Evolutionary conservation across 2,329 filamentous ascomycete genomes (phyloP), one percentile per base, ranked within the genome.

Genomic region (Diaporthe capsici): DNA sequence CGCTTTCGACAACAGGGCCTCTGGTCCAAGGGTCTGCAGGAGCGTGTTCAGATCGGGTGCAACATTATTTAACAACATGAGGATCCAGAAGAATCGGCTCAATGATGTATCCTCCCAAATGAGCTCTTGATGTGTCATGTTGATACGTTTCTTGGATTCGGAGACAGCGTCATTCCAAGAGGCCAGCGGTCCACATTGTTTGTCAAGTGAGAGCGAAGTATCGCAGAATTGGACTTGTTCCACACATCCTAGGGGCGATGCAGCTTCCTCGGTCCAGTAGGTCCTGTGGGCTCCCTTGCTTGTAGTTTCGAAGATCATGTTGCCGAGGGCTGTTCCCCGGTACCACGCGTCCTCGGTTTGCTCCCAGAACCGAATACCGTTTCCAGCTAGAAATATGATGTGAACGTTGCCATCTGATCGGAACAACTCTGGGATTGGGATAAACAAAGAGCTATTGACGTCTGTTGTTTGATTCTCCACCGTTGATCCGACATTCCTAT

Each of bases 341-440:
- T 75, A 77, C 76, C 76, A 77, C 1, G 61, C 60, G 44, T 77
- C 76, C 4, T 70, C n/a, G 2, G 51, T 65, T 8, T n/a, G 20
- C 6, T 31, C 60, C 1, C 22, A 22, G 22, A 57, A 71, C 1
- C 12, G 8, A 34, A 77, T 31, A n/a, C 68, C 61, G 63, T 65
- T 57, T 53, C 68, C 60, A 4, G 39, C 57, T 10, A 77, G 57
- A 25, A 75, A 75, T 8, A 75, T 25, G 31, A 31, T 4, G 4
- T 5, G 1, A 6, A 31, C 4, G 31, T 31, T 4, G 1, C 31
- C 31, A 6, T 31, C 31, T 6, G 4, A 1, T 31, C 31, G 31
- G 4, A 31, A 31, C 1, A 31, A 31, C 4, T 31, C 31, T 1
- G 31, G 31, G 4, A 31, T 31, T 31, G 31, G 31, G 31, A 31